Percentiles rank a stretch among this genome's conserved stretches.
Evolutionary conservation across 1,139 yeast species (phyloP).

Genomic region (Taiozyma sp.): DNA sequence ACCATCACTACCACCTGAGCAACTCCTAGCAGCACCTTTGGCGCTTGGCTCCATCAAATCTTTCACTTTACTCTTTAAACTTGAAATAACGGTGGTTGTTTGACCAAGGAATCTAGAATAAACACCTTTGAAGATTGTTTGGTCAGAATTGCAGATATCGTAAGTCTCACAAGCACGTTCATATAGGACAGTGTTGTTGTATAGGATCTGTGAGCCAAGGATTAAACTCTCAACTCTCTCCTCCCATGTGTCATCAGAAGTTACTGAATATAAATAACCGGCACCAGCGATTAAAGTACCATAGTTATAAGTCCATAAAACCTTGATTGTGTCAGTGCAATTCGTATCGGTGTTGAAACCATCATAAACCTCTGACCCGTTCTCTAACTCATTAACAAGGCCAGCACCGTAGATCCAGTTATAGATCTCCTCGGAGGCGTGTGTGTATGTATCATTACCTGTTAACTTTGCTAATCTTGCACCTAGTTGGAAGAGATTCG

Average conservation of each 20-base stretch:
- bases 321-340: conserved; percentile 48
- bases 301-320: conserved; percentile 75
- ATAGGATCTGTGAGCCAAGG: conserved; percentile 46
- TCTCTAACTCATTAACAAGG: conserved; percentile 37
- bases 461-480: conserved; percentile 76
- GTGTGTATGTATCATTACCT: conserved; percentile 52
- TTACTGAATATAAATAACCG: conserved; percentile 64
- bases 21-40: conserved; percentile 48
- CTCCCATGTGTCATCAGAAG: conserved; percentile 54
- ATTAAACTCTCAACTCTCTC: conserved; percentile 46
- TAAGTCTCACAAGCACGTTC: conserved; percentile 67
- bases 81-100: conserved; percentile 53
- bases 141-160: conserved; percentile 63
- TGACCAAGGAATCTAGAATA: conserved; percentile 61
- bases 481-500: conserved; percentile 69
- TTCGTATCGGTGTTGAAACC: conserved; percentile 59
- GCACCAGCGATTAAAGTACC: conserved; percentile 70
- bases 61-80: conserved; percentile 37
- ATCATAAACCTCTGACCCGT: conserved; percentile 49
- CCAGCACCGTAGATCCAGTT: conserved; percentile 58
- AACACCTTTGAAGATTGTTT: conserved; percentile 71
- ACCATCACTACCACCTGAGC: conserved; percentile 53
- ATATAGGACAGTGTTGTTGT: conserved; percentile 45
- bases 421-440: conserved; percentile 63
- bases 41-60: conserved; percentile 44